Percentiles rank a stretch among this genome's conserved stretches.
Evolutionary conservation across 257 asterid species (phyloP).

Genomic region (Henckelia pumila): DNA sequence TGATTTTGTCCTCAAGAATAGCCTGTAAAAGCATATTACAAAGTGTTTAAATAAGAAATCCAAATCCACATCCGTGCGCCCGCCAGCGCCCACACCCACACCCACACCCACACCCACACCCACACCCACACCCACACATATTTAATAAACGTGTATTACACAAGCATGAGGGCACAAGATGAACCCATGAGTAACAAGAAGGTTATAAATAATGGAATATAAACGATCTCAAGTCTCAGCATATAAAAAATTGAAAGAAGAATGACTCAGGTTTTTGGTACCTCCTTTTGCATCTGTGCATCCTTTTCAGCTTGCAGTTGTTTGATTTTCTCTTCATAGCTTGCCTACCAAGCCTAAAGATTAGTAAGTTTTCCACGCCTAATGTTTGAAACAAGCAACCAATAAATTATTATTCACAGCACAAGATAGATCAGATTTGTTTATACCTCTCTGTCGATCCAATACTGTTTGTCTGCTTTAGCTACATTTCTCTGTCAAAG

Average conservation of each 20-base stretch:
- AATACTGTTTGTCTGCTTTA: constrained; percentile 34
- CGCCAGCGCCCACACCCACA: too few relatives aligned
- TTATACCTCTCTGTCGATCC: constrained; percentile 51
- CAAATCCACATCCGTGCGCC: too few relatives aligned
- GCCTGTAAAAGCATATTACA: constrained; percentile 21
- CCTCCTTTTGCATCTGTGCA: constrained; percentile 51
- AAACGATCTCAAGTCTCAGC: background rate
- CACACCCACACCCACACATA: too few relatives aligned
- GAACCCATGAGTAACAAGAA: background rate
- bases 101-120: too few relatives aligned
- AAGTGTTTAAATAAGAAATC: too few relatives aligned
- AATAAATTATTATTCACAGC: constrained; percentile 1
- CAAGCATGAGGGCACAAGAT: background rate
- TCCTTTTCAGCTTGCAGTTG: constrained; percentile 47
- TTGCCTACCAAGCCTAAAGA: constrained; percentile 39
- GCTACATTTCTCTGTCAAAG: constrained; percentile 33
- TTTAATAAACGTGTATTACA: background rate
- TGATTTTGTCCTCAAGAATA: constrained; percentile 31
- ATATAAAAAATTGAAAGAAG: background rate
- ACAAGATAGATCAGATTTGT: constrained; percentile 20
- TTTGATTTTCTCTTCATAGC: constrained; percentile 44
- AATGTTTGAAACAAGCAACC: constrained; percentile 17
- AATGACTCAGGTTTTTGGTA: constrained; percentile 13
- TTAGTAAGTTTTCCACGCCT: constrained; percentile 29
- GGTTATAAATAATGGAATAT: background rate